Evolutionary conservation across 1,284 basidiomycete genomes (phyloP), one percentile per base, ranked within the genome.

Genomic region (Apiotrichum montevideense): DNA sequence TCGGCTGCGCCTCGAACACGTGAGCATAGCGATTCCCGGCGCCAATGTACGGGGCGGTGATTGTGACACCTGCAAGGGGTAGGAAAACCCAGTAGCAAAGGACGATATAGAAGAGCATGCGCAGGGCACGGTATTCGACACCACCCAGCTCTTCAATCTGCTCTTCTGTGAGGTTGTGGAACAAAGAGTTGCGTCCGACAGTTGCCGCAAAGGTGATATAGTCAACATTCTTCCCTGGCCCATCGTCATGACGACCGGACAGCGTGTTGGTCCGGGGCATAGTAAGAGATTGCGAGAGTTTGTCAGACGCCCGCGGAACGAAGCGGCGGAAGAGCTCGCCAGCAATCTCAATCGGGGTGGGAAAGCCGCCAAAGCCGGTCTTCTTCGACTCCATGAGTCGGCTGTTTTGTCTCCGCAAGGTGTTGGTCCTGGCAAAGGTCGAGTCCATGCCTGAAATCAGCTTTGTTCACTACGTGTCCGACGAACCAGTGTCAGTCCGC

Each of bases 81-180:
- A 82, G 69, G n/a, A 80, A 79, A 52, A 92, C 65, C 66, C 87
- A 85, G 71, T 93, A 90, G 46, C 76, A 72, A 13, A 81, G 79
- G 35, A 91, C 83, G 57, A 91, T 82, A 85, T 87, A 90, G 14
- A 90, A 78, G 44, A 95, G 74, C 3, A 87, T 80, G 58, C 86
- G 86, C 55, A 96, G 77, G 1, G 88, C 91, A n/a, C 91, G 83
- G 69, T 92, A 98, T 73, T 98, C 95, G 13, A 96, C 88, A 6
- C 94, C 94, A 7, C 93, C 93, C 5, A 98, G 79, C 74, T 97
- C 92, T 61, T 95, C 88, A 64, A 90, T 79, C 68, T 98, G 87
- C 54, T 91, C 88, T 39, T 84, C 82, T 0, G 87, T 89, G 52
- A 97, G 76, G 43, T 83, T 79, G 50, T 85, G 83, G 71, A 98